Evolutionary conservation across 495 filamentous ascomycete species (phyloP).

Genomic region (Aspergillus egyptiacus): DNA sequence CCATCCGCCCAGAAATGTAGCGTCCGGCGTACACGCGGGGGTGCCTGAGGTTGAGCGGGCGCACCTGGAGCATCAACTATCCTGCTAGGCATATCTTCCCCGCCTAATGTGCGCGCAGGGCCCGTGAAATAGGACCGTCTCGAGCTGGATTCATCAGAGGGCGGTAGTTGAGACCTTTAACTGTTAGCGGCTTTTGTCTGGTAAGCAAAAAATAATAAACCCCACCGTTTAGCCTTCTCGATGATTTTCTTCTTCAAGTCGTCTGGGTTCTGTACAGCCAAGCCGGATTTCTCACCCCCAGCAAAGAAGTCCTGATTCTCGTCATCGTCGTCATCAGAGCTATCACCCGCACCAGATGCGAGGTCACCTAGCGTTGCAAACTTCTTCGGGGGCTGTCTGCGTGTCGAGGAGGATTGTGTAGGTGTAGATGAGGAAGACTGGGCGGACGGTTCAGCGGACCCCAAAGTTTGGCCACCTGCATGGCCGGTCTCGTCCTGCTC

Average conservation of each 20-base stretch:
- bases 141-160: constrained; percentile 50
- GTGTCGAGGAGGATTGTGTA: constrained; percentile 26
- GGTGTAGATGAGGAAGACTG: constrained; percentile 31
- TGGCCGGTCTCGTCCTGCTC: constrained; percentile 56
- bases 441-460: constrained; percentile 27
- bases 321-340: constrained; percentile 56
- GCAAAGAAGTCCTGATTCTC: constrained; percentile 79
- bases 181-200: constrained; percentile 7
- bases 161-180: constrained; percentile 52
- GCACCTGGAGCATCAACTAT: constrained; percentile 60
- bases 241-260: constrained; percentile 73
- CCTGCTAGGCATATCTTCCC: constrained; percentile 76
- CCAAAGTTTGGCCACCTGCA: constrained; percentile 23
- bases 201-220: constrained; percentile 10
- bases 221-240: constrained; percentile 71
- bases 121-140: constrained; percentile 66
- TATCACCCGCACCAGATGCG: constrained; percentile 48
- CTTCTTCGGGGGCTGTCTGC: constrained; percentile 37
- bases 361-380: constrained; percentile 54
- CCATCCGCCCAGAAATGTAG: constrained; percentile 93
- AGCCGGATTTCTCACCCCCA: constrained; percentile 91
- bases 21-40: constrained; percentile 55
- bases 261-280: constrained; percentile 88
- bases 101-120: constrained; percentile 78
- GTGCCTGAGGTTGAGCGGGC: constrained; percentile 29